phyloP scores from a whole-genome alignment of 2,329 filamentous ascomycete species.

The Neofusicoccum laricinum region DNA sequence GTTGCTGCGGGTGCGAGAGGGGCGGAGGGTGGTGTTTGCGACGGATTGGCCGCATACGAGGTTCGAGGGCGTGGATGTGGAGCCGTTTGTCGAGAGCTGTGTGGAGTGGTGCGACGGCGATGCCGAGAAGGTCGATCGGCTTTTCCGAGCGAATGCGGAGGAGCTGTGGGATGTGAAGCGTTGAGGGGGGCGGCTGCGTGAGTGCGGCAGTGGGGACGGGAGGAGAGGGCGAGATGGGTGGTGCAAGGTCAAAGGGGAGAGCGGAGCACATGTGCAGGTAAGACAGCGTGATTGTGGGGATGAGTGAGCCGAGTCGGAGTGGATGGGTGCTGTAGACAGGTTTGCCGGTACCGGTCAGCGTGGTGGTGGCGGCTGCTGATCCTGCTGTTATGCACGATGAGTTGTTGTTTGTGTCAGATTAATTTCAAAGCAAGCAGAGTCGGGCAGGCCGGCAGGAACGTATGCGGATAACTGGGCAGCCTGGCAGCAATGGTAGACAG shows the following conservation, averaged over 20 bases:
- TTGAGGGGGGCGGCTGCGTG: neutral
- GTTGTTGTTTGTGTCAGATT: conserved; percentile 9
- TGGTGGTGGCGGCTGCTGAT: neutral
- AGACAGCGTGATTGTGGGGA: neutral
- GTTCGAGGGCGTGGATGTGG: conserved; percentile 56
- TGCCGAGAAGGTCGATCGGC: conserved; percentile 43
- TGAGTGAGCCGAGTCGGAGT: neutral
- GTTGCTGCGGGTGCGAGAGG: conserved; percentile 48
- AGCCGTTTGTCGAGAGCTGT: conserved; percentile 53
- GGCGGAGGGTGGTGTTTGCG: conserved; percentile 56
- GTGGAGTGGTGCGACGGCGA: conserved; percentile 53
- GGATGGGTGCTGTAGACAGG: neutral
- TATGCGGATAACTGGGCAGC: neutral
- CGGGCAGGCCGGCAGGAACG: neutral
- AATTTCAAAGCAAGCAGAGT: neutral
- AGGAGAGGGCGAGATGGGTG: neutral
- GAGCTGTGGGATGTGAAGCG: conserved; percentile 42
- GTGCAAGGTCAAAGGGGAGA: neutral
- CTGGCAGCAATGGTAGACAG: neutral
- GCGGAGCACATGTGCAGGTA: neutral
- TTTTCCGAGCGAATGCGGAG: conserved; percentile 58
- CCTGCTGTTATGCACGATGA: conserved; percentile 6
- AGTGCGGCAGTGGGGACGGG: neutral
- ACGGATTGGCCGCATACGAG: conserved; percentile 66
- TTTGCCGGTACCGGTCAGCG: neutral